A percentile compares a stretch with the other conserved stretches of the same genome.
These are phyloP conservation scores for Torrubiella hemipterigena DNA, from an alignment of 2,329 filamentous ascomycete genomes.

Conservation along the genomic window DNA sequence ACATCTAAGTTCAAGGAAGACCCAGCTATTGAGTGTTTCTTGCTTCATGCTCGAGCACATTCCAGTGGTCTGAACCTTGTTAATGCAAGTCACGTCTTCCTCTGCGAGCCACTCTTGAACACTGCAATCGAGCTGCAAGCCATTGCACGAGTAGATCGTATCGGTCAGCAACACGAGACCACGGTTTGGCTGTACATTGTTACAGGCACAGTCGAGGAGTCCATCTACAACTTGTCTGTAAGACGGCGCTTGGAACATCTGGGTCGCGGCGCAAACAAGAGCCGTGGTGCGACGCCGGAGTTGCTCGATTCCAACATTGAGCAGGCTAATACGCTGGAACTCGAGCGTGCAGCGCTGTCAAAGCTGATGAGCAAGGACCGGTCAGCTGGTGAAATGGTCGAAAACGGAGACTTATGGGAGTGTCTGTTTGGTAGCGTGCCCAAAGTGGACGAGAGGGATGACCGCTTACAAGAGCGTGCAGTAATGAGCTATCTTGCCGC, in stretches of 20 bases:
- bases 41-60: constrained; percentile 81
- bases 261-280: constrained; percentile 28
- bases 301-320: constrained; percentile 56
- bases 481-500: constrained; percentile 30
- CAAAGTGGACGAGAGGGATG: constrained; percentile 7
- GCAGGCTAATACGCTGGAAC: constrained; percentile 70
- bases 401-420: constrained; percentile 70
- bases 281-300: constrained; percentile 28
- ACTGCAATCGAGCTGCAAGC: constrained; percentile 90
- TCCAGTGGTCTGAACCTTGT: constrained; percentile 83
- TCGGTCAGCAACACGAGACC: constrained; percentile 77
- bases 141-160: constrained; percentile 88
- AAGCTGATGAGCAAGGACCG: constrained; percentile 60
- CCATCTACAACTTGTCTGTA: constrained; percentile 80
- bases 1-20: constrained; percentile 69
- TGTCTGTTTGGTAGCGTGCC: constrained; percentile 63
- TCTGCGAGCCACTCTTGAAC: constrained; percentile 89
- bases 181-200: constrained; percentile 94
- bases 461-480: constrained; percentile 17
- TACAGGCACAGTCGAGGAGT: constrained; percentile 82
- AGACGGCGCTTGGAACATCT: constrained; percentile 69
- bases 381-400: constrained; percentile 67
- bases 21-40: constrained; percentile 63
- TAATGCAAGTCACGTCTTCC: constrained; percentile 85
- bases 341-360: constrained; percentile 60